A percentile compares a stretch with the other conserved stretches of the same genome.
Evolutionary conservation across 345 rosid species (phyloP).

Genomic region (rapeseed (Brassica napus)): Da-Ae NC_063441.1:13444001-13444500

Average conservation of each 20-base stretch:
- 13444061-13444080: slow-evolving; percentile 55
- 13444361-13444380: slow-evolving; percentile 57
- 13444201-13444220: slow-evolving; percentile 51
- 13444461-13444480: slow-evolving; percentile 40
- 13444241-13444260: slow-evolving; percentile 66
- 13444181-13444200: slow-evolving; percentile 67
- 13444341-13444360: slow-evolving; percentile 64
- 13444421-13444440: slow-evolving; percentile 55
- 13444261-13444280: slow-evolving; percentile 56
- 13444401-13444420: slow-evolving; percentile 59
- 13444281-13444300: slow-evolving; percentile 65
- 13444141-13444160: slow-evolving; percentile 57
- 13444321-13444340: slow-evolving; percentile 52
- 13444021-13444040: slow-evolving; percentile 68
- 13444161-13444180: slow-evolving; percentile 70
- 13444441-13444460: slow-evolving; percentile 52
- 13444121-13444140: slow-evolving; percentile 64
- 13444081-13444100: slow-evolving; percentile 77
- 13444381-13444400: slow-evolving; percentile 51
- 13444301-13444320: slow-evolving; percentile 68
- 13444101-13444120: slow-evolving; percentile 56
- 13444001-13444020: slow-evolving; percentile 65
- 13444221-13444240: slow-evolving; percentile 66
- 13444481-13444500: slow-evolving; percentile 69
- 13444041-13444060: slow-evolving; percentile 59